These are phyloP conservation scores for Lojkania enalia DNA, from an alignment of 2,329 filamentous ascomycete species.

Conservation along the genomic window DNA sequence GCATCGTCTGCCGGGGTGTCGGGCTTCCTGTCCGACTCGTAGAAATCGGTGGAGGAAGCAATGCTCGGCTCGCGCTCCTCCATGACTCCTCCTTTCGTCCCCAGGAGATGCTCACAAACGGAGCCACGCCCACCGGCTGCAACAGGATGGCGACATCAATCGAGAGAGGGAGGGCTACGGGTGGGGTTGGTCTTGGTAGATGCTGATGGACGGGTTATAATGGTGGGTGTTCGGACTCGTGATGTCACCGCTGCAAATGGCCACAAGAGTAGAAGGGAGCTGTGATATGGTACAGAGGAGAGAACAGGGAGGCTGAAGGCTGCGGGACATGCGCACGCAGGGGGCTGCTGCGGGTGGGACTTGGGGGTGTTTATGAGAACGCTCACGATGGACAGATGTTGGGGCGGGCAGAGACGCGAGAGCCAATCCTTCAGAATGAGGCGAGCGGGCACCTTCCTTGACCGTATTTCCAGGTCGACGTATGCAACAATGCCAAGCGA, in stretches of 20 bases:
- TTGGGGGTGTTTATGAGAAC: conserved; percentile 3
- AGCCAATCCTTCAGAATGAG: conserved; percentile 23
- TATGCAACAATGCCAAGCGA: too few species aligned
- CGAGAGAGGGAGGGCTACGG: background rate
- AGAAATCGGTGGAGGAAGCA: conserved; percentile 43
- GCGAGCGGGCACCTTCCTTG: conserved; percentile 13
- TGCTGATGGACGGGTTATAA: background rate
- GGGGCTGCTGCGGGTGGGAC: background rate
- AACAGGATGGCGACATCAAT: conserved; percentile 35
- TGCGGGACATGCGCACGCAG: background rate
- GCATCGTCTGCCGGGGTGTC: conserved; percentile 15
- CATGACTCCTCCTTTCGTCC: conserved; percentile 29
- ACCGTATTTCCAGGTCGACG: too few species aligned
- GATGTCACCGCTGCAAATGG: background rate
- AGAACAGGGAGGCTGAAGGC: background rate
- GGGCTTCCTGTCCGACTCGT: conserved; percentile 32
- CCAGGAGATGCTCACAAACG: conserved; percentile 33
- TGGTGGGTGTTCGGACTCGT: background rate
- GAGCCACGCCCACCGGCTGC: conserved; percentile 31
- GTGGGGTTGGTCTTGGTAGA: conserved; percentile 2
- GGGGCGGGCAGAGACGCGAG: conserved; percentile 4
- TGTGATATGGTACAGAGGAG: background rate
- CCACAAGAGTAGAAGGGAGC: background rate
- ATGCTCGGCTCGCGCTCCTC: conserved; percentile 39
- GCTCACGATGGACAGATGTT: conserved; percentile 6